Percentiles rank a stretch among this genome's conserved stretches.
phyloP scores from a whole-genome alignment of 2,329 filamentous ascomycete species.

The Penicillium janthinellum region DNA sequence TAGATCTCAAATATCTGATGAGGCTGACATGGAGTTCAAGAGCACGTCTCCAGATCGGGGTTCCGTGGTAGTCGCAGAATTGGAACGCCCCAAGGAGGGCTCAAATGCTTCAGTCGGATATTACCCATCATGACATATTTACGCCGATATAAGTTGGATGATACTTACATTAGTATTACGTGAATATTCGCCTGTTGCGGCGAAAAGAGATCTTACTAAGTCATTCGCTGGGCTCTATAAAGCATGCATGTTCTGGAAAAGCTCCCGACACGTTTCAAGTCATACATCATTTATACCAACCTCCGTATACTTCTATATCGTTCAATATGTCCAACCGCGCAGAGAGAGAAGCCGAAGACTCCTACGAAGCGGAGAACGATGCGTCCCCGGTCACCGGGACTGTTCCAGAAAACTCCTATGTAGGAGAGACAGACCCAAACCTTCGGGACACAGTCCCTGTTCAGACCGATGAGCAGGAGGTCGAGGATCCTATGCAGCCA shows the following conservation, averaged over 20 bases:
- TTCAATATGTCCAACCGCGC: conserved; percentile 8
- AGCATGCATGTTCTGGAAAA: too few species aligned
- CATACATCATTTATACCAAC: neutral
- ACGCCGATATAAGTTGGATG: neutral
- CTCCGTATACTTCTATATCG: neutral
- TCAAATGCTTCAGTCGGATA: neutral
- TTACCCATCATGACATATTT: neutral
- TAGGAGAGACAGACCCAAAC: conserved; percentile 20
- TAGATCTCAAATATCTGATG: neutral
- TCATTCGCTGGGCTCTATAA: neutral
- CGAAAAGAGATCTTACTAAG: neutral
- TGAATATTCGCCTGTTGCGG: neutral
- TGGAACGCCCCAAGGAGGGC: neutral
- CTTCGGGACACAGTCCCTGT: conserved; percentile 26
- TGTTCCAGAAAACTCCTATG: conserved; percentile 27
- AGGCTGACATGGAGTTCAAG: neutral
- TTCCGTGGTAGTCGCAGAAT: neutral
- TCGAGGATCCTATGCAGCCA: conserved; percentile 35
- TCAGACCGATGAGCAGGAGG: conserved; percentile 23
- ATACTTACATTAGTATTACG: neutral
- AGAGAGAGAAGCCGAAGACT: conserved; percentile 11
- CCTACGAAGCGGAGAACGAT: conserved; percentile 14
- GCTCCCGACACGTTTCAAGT: neutral
- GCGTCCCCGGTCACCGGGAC: conserved; percentile 7
- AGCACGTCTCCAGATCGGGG: neutral